These are phyloP conservation scores for Truncatella angustata DNA, from an alignment of 2,329 filamentous ascomycete genomes.

Conservation along the genomic window DNA sequence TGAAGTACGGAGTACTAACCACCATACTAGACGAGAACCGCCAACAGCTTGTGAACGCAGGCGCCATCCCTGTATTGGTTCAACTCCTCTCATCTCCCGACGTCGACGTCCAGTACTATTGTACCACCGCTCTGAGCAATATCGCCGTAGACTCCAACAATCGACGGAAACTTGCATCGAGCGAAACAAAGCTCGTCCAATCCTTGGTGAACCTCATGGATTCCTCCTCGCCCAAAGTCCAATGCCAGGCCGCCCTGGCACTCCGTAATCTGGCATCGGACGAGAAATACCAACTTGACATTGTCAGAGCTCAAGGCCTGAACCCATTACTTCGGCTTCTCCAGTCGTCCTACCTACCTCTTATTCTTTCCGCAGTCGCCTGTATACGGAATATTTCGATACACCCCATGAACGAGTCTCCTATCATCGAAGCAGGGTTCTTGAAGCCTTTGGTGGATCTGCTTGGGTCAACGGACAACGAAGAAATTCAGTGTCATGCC, in stretches of 20 bases:
- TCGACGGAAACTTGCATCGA: conserved; percentile 84
- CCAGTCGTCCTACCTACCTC: conserved; percentile 90
- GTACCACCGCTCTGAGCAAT: conserved; percentile 96
- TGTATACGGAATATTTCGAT: conserved; percentile 99
- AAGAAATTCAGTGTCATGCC: conserved; percentile 98
- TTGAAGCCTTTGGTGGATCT: conserved; percentile 90
- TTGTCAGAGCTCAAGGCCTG: conserved; percentile 85
- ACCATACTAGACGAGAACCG: conserved; percentile 83
- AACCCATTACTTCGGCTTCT: conserved; percentile 82
- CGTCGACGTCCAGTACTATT: conserved; percentile 99
- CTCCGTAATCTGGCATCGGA: conserved; percentile 94
- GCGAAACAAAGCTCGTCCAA: conserved; percentile 87
- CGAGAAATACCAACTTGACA: conserved; percentile 97
- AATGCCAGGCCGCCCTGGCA: conserved; percentile 93
- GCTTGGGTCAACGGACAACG: conserved; percentile 91
- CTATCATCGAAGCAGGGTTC: conserved; percentile 97
- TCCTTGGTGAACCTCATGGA: conserved; percentile 96
- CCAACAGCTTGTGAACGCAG: conserved; percentile 94
- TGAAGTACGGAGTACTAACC: conserved; percentile 8
- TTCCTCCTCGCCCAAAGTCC: conserved; percentile 93
- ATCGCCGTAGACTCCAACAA: conserved; percentile 94
- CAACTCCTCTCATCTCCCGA: conserved; percentile 90
- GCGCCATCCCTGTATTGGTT: conserved; percentile 95
- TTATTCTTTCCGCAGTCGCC: conserved; percentile 94
- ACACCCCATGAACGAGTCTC: conserved; percentile 94